phyloP scores from a whole-genome alignment of 768 basidiomycete genomes.

The Hypholoma sublateritium region DNA sequence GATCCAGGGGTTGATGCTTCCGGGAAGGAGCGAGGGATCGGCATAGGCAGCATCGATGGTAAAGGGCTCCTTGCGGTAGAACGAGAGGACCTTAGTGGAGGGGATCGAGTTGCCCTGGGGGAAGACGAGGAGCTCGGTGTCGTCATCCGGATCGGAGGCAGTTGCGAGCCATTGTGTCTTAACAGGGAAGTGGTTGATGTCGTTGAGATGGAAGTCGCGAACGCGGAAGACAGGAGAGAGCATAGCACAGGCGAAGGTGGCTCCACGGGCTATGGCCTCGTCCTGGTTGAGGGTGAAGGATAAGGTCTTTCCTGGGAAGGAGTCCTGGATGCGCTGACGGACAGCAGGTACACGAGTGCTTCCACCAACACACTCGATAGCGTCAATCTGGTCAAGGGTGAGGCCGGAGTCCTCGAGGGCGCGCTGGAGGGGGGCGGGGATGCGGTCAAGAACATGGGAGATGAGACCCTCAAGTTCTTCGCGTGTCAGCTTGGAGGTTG shows the following conservation, averaged over 20 bases:
- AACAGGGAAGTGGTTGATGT: slow-evolving; percentile 86
- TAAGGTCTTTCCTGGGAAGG: slow-evolving; percentile 81
- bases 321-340: slow-evolving; percentile 80
- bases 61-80: slow-evolving; percentile 88
- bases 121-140: slow-evolving; percentile 91
- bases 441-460: slow-evolving; percentile 70
- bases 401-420: slow-evolving; percentile 83
- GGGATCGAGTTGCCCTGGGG: slow-evolving; percentile 82
- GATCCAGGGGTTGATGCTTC: slow-evolving; percentile 82
- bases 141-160: slow-evolving; percentile 78
- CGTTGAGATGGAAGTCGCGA: slow-evolving; percentile 88
- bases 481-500: slow-evolving; percentile 79
- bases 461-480: slow-evolving; percentile 84
- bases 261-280: slow-evolving; percentile 93
- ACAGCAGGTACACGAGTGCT: slow-evolving; percentile 92
- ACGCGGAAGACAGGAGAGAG: slow-evolving; percentile 98
- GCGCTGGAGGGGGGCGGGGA: slow-evolving; percentile 70
- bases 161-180: slow-evolving; percentile 84
- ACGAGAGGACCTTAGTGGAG: slow-evolving; percentile 93
- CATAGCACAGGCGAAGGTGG: slow-evolving; percentile 96
- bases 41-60: slow-evolving; percentile 86
- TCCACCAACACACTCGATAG: slow-evolving; percentile 93
- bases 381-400: slow-evolving; percentile 80
- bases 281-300: slow-evolving; percentile 96
- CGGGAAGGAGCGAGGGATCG: slow-evolving; percentile 70